Evolutionary conservation across 148 eudicot species (phyloP), one percentile per base, ranked within the genome.

Genomic region (Talinum fruticosum): DNA sequence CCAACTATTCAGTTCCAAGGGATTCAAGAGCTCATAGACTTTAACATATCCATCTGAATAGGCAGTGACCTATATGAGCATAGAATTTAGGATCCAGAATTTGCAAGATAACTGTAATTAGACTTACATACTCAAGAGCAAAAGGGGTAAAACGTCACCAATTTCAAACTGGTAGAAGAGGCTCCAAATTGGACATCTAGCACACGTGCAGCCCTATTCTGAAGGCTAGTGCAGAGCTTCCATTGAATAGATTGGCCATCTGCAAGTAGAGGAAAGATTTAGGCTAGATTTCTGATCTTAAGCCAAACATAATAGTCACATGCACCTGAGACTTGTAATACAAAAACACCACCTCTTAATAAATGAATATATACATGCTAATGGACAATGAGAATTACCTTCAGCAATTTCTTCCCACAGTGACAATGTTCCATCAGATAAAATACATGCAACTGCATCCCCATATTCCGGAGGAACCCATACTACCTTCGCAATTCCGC

Each of bases 381-480:
- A 35, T 14, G 44, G 6, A 47, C 36, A 51, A 64, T n/a, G 16
- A 53, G 51, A 54, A 57, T 61, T 82, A 94, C 98, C 96, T 81
- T 90, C 89, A 26, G 74, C 90, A 59, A 90, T 80, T 82, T 96
- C 99, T 83, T 96, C 99, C 97, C 97, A 96, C 82, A 96, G 59
- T 18, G 97, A 93, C 78, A 96, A 85, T 73, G 84, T 75, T 37
- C 99, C 97, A 85, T 96, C 90, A 23, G 84, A 86, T 77, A 80
- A 78, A 75, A 96, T 75, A 77, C 96, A 91, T 1, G 97, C 94
- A 66, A 96, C 87, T 24, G 93, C 96, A 82, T 93, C 99, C 6
- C 97, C 99, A 76, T 77, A 96, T 76, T 93, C 97, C 33, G 96
- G 94, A 69, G 99, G 99, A 78, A 87, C 84, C 99, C 99, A 96